phyloP scores from a whole-genome alignment of 2,329 filamentous ascomycete genomes.

The Ceratocystis colombiana region DNA sequence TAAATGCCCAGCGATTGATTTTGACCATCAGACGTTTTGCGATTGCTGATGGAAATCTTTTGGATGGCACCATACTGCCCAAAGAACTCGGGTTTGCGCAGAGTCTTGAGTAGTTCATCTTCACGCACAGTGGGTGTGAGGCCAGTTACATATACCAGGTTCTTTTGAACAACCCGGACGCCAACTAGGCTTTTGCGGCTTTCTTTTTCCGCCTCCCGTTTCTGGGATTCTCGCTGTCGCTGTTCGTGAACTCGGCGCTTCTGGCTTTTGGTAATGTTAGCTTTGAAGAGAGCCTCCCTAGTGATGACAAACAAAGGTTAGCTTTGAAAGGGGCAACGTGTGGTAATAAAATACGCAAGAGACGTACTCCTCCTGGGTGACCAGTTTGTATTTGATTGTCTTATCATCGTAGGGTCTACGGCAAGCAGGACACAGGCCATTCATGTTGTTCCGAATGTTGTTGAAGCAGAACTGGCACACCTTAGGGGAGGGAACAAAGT shows the following conservation, averaged over 20 bases:
- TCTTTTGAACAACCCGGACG: slow-evolving; percentile 94
- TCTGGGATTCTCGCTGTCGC: slow-evolving; percentile 90
- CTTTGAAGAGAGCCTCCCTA: slow-evolving; percentile 64
- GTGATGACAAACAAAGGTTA: slow-evolving; percentile 28
- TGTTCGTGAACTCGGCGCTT: slow-evolving; percentile 77
- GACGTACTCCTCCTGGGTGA: slow-evolving; percentile 85
- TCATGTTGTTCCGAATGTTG: slow-evolving; percentile 97
- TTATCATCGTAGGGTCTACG: slow-evolving; percentile 92
- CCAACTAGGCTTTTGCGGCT: slow-evolving; percentile 94
- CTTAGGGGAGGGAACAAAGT: slow-evolving; percentile 38
- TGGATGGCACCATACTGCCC: slow-evolving; percentile 97
- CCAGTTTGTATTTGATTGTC: slow-evolving; percentile 92
- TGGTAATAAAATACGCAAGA: background rate
- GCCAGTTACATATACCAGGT: slow-evolving; percentile 94
- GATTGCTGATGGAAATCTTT: slow-evolving; percentile 97
- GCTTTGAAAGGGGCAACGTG: slow-evolving; percentile 1
- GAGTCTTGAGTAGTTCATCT: slow-evolving; percentile 79
- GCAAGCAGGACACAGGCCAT: slow-evolving; percentile 94
- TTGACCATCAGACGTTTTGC: slow-evolving; percentile 64
- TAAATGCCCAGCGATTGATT: slow-evolving; percentile 92
- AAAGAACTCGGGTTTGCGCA: slow-evolving; percentile 87
- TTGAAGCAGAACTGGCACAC: slow-evolving; percentile 99
- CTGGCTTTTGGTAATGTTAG: slow-evolving; percentile 76
- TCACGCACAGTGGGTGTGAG: slow-evolving; percentile 85
- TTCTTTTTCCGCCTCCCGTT: slow-evolving; percentile 88